Evolutionary conservation across 371 early-diverging fungal species (phyloP).

Genomic region (Batkoa obscura): DNA sequence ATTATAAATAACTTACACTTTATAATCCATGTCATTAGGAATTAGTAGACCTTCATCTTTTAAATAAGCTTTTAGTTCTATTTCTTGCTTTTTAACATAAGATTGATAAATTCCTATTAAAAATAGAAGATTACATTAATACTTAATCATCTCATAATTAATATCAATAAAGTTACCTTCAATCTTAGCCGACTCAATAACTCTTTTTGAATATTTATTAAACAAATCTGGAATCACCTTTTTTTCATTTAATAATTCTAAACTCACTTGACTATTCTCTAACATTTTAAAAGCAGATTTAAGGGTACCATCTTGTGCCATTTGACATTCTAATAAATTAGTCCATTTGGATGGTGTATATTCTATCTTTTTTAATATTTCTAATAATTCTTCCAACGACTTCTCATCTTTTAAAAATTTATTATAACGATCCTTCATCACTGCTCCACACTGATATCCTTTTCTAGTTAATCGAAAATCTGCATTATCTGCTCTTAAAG

Average conservation of each 20-base stretch:
- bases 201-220: background rate
- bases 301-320: background rate
- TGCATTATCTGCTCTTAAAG: constrained; percentile 63
- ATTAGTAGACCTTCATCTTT: background rate
- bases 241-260: background rate
- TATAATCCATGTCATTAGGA: background rate
- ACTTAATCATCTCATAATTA: too few relatives aligned
- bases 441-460: constrained; percentile 14
- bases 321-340: background rate
- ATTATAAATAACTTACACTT: background rate
- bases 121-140: too few relatives aligned
- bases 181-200: background rate
- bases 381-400: background rate
- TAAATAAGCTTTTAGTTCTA: background rate
- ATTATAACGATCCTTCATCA: background rate
- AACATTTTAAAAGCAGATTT: constrained; percentile 2
- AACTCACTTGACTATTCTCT: background rate
- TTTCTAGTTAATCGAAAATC: constrained; percentile 49
- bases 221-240: background rate
- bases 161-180: too few relatives aligned
- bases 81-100: background rate
- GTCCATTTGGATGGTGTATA: background rate
- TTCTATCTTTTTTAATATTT: background rate
- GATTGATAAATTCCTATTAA: background rate
- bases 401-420: background rate